These are phyloP conservation scores for Prunus yedoensis DNA, from an alignment of 331 rosid species.

Conservation along the genomic window DNA sequence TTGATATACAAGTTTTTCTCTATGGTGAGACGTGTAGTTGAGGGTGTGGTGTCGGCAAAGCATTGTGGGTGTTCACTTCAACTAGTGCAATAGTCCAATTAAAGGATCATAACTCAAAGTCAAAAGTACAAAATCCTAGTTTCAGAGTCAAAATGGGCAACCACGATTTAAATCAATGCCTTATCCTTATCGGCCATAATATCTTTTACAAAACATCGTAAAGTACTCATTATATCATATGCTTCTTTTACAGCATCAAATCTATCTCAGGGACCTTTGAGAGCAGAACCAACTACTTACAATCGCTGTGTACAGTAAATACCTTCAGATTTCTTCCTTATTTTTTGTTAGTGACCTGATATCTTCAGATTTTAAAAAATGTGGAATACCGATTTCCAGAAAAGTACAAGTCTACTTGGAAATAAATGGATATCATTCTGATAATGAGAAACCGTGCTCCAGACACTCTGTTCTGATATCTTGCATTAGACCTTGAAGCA, in stretches of 20 bases:
- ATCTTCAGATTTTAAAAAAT: background rate
- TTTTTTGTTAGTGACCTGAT: background rate
- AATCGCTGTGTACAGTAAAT: background rate
- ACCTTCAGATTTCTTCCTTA: too few species aligned
- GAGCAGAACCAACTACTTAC: background rate
- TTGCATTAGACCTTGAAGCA: conserved; percentile 68
- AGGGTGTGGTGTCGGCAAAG: too few species aligned
- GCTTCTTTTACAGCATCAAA: background rate
- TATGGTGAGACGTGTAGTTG: too few species aligned
- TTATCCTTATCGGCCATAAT: too few species aligned
- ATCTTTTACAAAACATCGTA: background rate
- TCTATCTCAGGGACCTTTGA: too few species aligned
- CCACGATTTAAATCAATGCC: background rate
- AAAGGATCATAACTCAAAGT: too few species aligned
- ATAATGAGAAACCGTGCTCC: conserved; percentile 65
- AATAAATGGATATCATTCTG: conserved; percentile 29
- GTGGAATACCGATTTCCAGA: background rate
- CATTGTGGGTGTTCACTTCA: too few species aligned
- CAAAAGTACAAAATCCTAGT: too few species aligned
- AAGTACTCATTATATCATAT: too few species aligned
- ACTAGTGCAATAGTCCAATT: too few species aligned
- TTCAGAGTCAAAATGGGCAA: background rate
- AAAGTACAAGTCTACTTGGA: background rate
- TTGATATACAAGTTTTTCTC: too few species aligned
- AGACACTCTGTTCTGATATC: conserved; percentile 67